These are phyloP conservation scores for Oryza longistaminata DNA, from an alignment of 176 grass and related monocot genomes.

Conservation along the genomic window DNA sequence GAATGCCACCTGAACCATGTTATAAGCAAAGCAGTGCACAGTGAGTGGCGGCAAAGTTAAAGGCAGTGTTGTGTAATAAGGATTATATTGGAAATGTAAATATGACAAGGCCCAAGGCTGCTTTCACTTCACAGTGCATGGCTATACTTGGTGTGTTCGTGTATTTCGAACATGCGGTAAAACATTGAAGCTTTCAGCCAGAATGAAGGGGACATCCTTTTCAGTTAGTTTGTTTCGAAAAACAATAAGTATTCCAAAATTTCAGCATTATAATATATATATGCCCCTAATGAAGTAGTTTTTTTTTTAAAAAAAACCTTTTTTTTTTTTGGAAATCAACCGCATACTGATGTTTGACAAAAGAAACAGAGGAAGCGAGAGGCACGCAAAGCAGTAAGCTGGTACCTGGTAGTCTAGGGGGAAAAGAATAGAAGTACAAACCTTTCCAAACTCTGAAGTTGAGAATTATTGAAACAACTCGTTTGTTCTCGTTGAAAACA, in stretches of 20 bases:
- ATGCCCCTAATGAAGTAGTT: neutral
- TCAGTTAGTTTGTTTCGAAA: neutral
- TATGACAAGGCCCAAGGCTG: neutral
- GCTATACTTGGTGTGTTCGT: neutral
- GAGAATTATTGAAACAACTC: slow-evolving; percentile 86
- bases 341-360: neutral
- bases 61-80: neutral
- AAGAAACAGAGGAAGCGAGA: neutral
- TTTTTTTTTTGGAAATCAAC: too few species aligned
- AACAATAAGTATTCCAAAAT: neutral
- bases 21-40: slow-evolving; percentile 18
- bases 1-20: slow-evolving; percentile 75
- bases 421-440: slow-evolving; percentile 33
- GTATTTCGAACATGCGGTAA: neutral
- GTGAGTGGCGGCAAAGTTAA: neutral
- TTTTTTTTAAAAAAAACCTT: too few species aligned
- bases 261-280: neutral
- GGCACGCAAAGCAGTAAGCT: neutral
- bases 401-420: neutral
- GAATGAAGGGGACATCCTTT: slow-evolving; percentile 17
- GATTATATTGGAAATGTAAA: slow-evolving; percentile 2
- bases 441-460: slow-evolving; percentile 90
- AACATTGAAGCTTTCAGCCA: neutral
- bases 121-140: neutral
- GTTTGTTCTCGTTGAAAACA: slow-evolving; percentile 97